Evolutionary conservation across 768 basidiomycete genomes (phyloP), one percentile per base, ranked within the genome.

Genomic region (Pleurotus citrinopileatus): DNA sequence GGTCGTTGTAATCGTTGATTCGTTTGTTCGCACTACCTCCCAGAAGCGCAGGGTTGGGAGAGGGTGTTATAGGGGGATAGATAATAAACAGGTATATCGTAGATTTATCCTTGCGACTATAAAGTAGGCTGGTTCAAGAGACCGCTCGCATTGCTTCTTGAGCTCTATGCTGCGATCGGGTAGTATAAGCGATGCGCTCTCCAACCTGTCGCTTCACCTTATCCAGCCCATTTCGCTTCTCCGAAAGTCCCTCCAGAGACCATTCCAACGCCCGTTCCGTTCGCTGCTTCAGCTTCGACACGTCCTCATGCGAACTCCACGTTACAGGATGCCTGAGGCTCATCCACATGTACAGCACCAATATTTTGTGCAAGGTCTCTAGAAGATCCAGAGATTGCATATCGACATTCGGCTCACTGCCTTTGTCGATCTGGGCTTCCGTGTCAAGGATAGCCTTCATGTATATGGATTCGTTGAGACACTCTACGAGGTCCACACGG

Each of bases 291-390:
- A 91, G 61, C 13, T 63, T 69, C 10, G 67, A 58, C 1, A 84
- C 87, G 23, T 70, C 66, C 4, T 70, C 64, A 27, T 77, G 70
- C n/a, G 87, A 75, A 3, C 78, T 67, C 65, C 89, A 98, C 6
- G 84, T 74, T 50, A 91, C 73, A 0, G 82, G 75, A 55, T 82
- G 76, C 34, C 94, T 85, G 65, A 82, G 85, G 17, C 77, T 75
- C 58, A 94, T 74, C 96, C 96, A 99, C 45, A 93, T 72, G 68
- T 98, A 98, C 19, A 88, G 60, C 12, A 87, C 84, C 25, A 92
- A 61, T 26, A 82, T 70, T 61, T 87, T 88, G 70, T 99, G 94
- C 56, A 91, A 69, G 4, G 78, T 73, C 67, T 98, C 95, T 42
- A 98, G 67, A 13, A 45, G 36, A 4, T 44, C 22, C 17, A 78